A percentile compares a stretch with the other conserved stretches of the same genome.
Evolutionary conservation across 2,329 filamentous ascomycete species (phyloP).

Genomic region (Tolypocladium pustulatum): DNA sequence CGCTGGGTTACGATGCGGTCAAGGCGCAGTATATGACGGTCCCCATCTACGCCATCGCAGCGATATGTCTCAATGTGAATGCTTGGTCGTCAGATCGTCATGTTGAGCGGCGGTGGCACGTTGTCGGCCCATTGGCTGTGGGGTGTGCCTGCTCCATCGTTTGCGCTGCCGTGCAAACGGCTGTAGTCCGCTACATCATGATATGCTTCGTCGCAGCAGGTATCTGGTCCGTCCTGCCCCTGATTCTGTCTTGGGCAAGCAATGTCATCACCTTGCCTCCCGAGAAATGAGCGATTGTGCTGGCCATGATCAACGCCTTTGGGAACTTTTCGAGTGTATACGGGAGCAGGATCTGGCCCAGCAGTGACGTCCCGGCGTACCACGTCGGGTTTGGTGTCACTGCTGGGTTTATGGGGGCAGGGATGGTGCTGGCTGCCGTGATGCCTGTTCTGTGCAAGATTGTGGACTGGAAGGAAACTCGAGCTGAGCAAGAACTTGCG

Average conservation of each 20-base stretch:
- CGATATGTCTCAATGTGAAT: conserved; percentile 9
- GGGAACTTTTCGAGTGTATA: conserved; percentile 21
- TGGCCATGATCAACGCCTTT: conserved; percentile 19
- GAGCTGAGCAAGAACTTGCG: background rate
- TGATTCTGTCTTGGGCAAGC: conserved; percentile 16
- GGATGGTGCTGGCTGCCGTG: conserved; percentile 8
- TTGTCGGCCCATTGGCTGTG: conserved; percentile 7
- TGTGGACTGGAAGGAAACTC: background rate
- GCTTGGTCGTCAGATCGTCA: conserved; percentile 12
- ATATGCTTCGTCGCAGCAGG: conserved; percentile 3
- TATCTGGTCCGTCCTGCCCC: conserved; percentile 3
- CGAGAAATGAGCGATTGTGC: conserved; percentile 20
- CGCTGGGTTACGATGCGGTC: conserved; percentile 31
- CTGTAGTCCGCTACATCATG: conserved; percentile 18
- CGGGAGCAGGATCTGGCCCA: conserved; percentile 19
- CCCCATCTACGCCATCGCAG: conserved; percentile 9
- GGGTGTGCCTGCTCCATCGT: conserved; percentile 9
- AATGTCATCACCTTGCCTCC: conserved; percentile 14
- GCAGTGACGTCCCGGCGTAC: conserved; percentile 13
- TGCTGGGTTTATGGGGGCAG: conserved; percentile 14
- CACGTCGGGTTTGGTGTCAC: conserved; percentile 18
- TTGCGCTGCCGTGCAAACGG: conserved; percentile 10
- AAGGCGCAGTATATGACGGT: conserved; percentile 37
- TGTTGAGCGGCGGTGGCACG: conserved; percentile 12
- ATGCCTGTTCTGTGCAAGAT: conserved; percentile 5